These are phyloP conservation scores for Lizonia empirigonia DNA, from an alignment of 2,329 filamentous ascomycete genomes.

Conservation along the genomic window DNA sequence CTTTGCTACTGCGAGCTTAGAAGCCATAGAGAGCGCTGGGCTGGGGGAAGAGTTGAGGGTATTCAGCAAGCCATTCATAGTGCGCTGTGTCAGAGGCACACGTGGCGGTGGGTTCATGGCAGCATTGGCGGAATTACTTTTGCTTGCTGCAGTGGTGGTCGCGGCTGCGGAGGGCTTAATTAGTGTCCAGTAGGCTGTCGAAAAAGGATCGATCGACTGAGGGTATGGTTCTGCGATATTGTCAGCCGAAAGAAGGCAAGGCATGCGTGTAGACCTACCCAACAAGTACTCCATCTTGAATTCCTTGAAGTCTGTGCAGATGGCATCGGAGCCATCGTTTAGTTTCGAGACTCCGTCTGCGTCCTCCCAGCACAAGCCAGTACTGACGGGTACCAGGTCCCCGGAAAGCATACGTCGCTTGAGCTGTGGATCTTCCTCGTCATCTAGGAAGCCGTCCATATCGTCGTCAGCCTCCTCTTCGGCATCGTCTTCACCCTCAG, in stretches of 20 bases:
- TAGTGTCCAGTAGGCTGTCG: slow-evolving; percentile 74
- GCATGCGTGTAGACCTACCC: slow-evolving; percentile 55
- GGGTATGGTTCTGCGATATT: slow-evolving; percentile 47
- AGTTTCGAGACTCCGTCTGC: slow-evolving; percentile 47
- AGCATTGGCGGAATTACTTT: slow-evolving; percentile 23
- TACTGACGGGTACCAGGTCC: slow-evolving; percentile 76
- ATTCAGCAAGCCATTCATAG: slow-evolving; percentile 44
- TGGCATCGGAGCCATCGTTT: slow-evolving; percentile 54
- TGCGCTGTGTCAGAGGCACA: slow-evolving; percentile 50
- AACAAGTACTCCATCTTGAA: slow-evolving; percentile 78
- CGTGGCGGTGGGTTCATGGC: slow-evolving; percentile 51
- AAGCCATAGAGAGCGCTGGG: slow-evolving; percentile 22
- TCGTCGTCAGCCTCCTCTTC: slow-evolving; percentile 80
- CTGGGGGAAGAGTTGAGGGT: slow-evolving; percentile 32
- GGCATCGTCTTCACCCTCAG: slow-evolving; percentile 69
- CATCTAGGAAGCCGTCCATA: slow-evolving; percentile 88
- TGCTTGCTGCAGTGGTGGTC: slow-evolving; percentile 17
- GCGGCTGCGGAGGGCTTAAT: slow-evolving; percentile 27
- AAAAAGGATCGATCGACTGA: slow-evolving; percentile 82
- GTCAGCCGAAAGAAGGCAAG: slow-evolving; percentile 16
- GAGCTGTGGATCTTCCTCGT: slow-evolving; percentile 68
- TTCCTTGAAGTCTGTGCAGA: slow-evolving; percentile 58
- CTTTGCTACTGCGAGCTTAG: slow-evolving; percentile 49
- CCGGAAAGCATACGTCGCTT: slow-evolving; percentile 65
- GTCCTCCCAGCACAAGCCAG: slow-evolving; percentile 84